Percentiles rank a stretch among this genome's conserved stretches.
Evolutionary conservation across 2,329 filamentous ascomycete species (phyloP).

Genomic region (Pseudogymnoascus sp.): DNA sequence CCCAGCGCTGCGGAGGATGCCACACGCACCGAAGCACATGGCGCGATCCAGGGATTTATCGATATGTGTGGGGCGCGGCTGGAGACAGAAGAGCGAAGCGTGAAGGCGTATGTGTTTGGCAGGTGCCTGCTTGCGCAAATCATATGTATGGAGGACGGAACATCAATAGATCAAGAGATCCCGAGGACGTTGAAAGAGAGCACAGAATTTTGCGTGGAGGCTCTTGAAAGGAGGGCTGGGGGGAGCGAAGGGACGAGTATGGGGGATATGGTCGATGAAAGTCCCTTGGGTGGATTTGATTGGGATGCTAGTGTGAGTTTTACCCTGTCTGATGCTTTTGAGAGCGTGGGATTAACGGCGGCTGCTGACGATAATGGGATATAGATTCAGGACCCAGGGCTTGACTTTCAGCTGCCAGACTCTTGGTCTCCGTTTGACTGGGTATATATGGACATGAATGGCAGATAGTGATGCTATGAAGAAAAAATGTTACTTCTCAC

Average conservation of each 20-base stretch:
- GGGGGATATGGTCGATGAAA: not conserved
- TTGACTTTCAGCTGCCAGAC: not conserved
- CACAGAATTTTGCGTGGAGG: not conserved
- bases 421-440: constrained; percentile 1
- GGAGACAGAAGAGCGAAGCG: constrained; percentile 33
- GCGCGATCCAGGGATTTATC: constrained; percentile 17
- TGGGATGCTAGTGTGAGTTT: not conserved
- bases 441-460: not conserved
- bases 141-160: constrained; percentile 18
- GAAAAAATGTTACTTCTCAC: not conserved
- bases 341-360: not conserved
- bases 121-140: constrained; percentile 31
- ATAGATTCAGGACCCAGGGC: not conserved
- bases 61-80: constrained; percentile 24
- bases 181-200: not conserved
- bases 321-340: not conserved
- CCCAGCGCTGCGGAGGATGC: constrained; percentile 19
- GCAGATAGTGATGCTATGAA: not conserved
- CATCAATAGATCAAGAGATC: not conserved
- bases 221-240: not conserved
- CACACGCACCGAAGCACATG: constrained; percentile 23
- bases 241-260: not conserved
- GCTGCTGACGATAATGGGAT: not conserved
- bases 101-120: constrained; percentile 33
- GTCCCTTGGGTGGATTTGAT: not conserved